Conservation (phyloP, 768 basidiomycete species). For the Boletus subcaerulescens region DNA sequence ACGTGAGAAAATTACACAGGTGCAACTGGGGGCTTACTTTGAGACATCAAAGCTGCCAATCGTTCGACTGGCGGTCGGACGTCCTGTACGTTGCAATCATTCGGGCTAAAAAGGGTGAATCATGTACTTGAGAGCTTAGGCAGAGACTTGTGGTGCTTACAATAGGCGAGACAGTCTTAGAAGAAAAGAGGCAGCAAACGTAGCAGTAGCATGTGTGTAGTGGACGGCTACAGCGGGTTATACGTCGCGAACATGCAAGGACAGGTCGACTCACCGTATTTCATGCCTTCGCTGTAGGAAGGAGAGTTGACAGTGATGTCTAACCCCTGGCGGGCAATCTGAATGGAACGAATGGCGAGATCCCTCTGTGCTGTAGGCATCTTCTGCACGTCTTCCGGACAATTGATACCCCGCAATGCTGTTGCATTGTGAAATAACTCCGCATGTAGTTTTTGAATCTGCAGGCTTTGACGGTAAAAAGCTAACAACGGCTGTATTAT, state of each 20-base stretch:
- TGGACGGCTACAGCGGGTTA: conserved; percentile 61
- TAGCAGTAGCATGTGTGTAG: conserved; percentile 89
- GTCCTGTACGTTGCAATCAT: conserved; percentile 73
- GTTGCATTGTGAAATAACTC: conserved; percentile 84
- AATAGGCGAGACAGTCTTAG: conserved; percentile 84
- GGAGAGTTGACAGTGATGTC: conserved; percentile 84
- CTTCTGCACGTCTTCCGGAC: conserved; percentile 80
- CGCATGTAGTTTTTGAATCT: conserved; percentile 87
- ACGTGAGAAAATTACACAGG: conserved; percentile 4
- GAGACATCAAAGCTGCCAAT: conserved; percentile 70
- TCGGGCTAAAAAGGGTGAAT: conserved; percentile 52
- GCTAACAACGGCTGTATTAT: conserved; percentile 38
- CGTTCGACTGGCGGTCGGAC: conserved; percentile 78
- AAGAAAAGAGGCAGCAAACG: conserved; percentile 89
- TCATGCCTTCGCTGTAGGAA: conserved; percentile 87
- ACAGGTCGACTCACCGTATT: conserved; percentile 60
- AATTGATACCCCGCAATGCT: conserved; percentile 76
- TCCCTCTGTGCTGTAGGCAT: conserved; percentile 79
- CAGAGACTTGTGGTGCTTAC: conserved; percentile 43
- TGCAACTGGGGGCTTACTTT: conserved; percentile 50
- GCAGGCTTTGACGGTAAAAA: conserved; percentile 84
- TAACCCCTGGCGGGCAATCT: conserved; percentile 74
- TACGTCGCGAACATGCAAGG: neutral
- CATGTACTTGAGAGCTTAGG: neutral
- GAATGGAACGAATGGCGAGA: conserved; percentile 78